Conservation (phyloP, 129 eudicot species). For the Dittrichia graveolens region DNA sequence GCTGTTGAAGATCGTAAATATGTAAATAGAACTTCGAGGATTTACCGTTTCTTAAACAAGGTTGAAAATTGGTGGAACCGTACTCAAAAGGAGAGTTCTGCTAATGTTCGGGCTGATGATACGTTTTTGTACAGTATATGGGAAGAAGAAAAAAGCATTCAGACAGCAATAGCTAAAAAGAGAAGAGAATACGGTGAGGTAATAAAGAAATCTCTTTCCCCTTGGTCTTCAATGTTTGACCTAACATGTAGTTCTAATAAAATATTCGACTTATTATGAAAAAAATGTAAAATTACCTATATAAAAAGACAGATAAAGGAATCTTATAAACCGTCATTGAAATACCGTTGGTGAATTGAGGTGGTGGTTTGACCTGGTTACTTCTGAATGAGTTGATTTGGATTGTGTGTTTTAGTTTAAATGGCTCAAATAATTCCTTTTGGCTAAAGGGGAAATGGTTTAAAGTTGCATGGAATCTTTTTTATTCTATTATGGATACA, state of each 20-base stretch:
- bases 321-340: neutral
- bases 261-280: neutral
- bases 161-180: conserved; percentile 47
- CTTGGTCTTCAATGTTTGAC: conserved; percentile 4
- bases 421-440: too few species aligned
- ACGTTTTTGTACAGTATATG: conserved; percentile 69
- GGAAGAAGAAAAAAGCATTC: conserved; percentile 76
- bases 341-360: neutral
- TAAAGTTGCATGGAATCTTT: too few species aligned
- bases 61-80: conserved; percentile 53
- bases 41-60: conserved; percentile 46
- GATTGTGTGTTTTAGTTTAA: too few species aligned
- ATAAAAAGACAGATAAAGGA: neutral
- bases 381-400: too few species aligned
- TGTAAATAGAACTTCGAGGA: conserved; percentile 44
- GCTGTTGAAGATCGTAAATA: conserved; percentile 34
- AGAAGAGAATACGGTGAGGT: conserved; percentile 93
- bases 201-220: conserved; percentile 13
- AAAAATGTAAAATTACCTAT: neutral
- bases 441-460: too few species aligned
- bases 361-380: too few species aligned
- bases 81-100: conserved; percentile 39
- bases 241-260: too few species aligned
- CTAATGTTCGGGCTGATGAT: conserved; percentile 41
- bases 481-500: too few species aligned